Conservation (phyloP, 1,284 basidiomycete genomes). For the Clitocybe nebularis region DNA sequence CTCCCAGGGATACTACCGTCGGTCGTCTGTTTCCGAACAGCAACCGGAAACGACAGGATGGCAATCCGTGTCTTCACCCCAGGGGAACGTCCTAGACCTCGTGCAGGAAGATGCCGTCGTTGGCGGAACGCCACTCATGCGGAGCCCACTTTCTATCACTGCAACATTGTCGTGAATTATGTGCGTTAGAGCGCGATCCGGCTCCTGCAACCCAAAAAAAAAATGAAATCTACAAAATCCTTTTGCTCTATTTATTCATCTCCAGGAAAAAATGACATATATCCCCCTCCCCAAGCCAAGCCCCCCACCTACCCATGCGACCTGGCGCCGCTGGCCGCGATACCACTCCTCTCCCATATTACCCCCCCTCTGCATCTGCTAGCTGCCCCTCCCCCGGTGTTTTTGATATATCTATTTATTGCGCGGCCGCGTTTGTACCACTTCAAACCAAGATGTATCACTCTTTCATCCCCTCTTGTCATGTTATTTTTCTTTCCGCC, state of each 20-base stretch:
- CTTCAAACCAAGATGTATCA: slow-evolving; percentile 12
- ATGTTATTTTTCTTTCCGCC: slow-evolving; percentile 9
- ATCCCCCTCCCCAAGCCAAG: slow-evolving; percentile 1
- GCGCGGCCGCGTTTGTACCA: slow-evolving; percentile 6
- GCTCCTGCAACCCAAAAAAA: neutral
- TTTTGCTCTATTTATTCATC: neutral
- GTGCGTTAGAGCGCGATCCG: neutral
- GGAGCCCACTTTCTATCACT: slow-evolving; percentile 5
- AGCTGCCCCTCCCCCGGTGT: neutral
- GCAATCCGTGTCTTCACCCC: slow-evolving; percentile 10
- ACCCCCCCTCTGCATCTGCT: slow-evolving; percentile 2
- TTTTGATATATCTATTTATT: slow-evolving; percentile 12
- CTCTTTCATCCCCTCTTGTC: slow-evolving; percentile 9
- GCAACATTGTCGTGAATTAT: slow-evolving; percentile 9
- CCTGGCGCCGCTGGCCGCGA: slow-evolving; percentile 18
- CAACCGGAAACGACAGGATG: slow-evolving; percentile 16
- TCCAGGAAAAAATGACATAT: slow-evolving; percentile 8
- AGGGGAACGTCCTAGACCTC: slow-evolving; percentile 4
- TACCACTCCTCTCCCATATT: slow-evolving; percentile 11
- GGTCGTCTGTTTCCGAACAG: slow-evolving; percentile 24
- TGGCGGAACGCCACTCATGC: slow-evolving; percentile 3
- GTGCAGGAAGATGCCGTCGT: neutral
- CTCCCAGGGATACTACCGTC: slow-evolving; percentile 25
- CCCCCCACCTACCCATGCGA: slow-evolving; percentile 1
- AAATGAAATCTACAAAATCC: neutral